Evolutionary conservation across 371 early-diverging fungal genomes (phyloP).

Genomic region (Mortierella sp.): DNA sequence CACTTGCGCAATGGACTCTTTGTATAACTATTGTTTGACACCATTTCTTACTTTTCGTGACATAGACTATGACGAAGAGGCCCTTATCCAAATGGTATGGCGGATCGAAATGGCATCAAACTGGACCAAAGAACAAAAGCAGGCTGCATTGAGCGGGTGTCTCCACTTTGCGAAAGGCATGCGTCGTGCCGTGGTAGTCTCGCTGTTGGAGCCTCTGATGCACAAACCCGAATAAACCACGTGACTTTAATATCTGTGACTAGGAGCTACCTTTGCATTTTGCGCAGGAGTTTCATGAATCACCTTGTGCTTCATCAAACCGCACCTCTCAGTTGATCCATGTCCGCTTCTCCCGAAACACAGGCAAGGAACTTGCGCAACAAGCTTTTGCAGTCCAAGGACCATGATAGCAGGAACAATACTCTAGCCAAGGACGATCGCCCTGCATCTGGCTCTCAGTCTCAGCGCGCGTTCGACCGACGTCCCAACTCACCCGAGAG

Average conservation of each 20-base stretch:
- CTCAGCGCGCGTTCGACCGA: neutral
- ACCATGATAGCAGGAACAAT: neutral
- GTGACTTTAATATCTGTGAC: neutral
- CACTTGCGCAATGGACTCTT: no score
- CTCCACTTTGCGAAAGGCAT: slow-evolving; percentile 31
- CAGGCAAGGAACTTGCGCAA: slow-evolving; percentile 11
- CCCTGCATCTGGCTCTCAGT: slow-evolving; percentile 9
- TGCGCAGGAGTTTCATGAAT: no score
- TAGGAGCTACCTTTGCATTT: no score
- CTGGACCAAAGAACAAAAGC: slow-evolving; percentile 44
- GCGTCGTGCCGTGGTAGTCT: slow-evolving; percentile 29
- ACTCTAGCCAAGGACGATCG: neutral
- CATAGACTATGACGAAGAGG: slow-evolving; percentile 26
- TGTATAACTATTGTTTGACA: no score
- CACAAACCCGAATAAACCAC: slow-evolving; percentile 3
- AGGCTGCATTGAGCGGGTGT: slow-evolving; percentile 11
- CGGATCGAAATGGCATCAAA: slow-evolving; percentile 22
- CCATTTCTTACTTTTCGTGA: neutral
- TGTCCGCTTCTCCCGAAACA: slow-evolving; percentile 8
- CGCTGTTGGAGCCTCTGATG: slow-evolving; percentile 9
- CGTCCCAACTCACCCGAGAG: slow-evolving; percentile 1
- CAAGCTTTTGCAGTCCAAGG: slow-evolving; percentile 3
- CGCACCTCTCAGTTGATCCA: neutral
- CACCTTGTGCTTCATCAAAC: neutral
- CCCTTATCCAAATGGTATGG: slow-evolving; percentile 22